Percentiles rank a stretch among this genome's conserved stretches.
These are phyloP conservation scores for Teratosphaeriaceae sp. DNA, from an alignment of 2,329 filamentous ascomycete species.

Conservation along the genomic window DNA sequence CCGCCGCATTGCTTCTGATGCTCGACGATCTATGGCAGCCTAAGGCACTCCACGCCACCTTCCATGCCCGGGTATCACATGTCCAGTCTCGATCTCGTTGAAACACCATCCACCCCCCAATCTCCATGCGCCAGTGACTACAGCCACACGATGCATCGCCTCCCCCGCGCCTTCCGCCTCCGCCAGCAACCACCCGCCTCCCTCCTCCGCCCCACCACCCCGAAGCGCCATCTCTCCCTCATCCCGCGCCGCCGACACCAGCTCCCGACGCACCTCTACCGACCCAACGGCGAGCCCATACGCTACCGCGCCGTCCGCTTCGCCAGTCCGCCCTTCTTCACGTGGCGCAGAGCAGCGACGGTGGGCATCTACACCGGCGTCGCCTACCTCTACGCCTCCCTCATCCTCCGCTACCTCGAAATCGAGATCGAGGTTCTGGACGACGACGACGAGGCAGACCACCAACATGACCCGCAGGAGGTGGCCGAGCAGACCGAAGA, in stretches of 20 bases:
- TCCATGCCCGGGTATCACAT: not conserved
- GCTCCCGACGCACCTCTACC: conserved; percentile 11
- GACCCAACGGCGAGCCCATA: conserved; percentile 17
- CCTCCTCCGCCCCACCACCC: not conserved
- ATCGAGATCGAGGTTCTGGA: conserved; percentile 25
- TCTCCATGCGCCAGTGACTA: too few relatives aligned
- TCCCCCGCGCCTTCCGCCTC: conserved; percentile 23
- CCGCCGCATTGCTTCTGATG: conserved; percentile 3
- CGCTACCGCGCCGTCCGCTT: conserved; percentile 35
- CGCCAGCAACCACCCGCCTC: conserved; percentile 19
- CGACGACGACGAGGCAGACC: conserved; percentile 16
- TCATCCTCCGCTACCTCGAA: conserved; percentile 21
- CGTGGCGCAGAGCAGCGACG: conserved; percentile 20
- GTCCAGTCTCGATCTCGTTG: too few relatives aligned
- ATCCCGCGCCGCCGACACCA: conserved; percentile 9
- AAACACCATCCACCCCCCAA: too few relatives aligned
- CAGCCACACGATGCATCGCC: conserved; percentile 21
- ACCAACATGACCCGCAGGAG: conserved; percentile 20
- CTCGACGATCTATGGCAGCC: not conserved
- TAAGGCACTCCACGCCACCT: not conserved
- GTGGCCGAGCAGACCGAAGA: conserved; percentile 18
- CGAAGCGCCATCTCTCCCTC: conserved; percentile 6
- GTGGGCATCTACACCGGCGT: conserved; percentile 18
- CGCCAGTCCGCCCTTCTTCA: conserved; percentile 28
- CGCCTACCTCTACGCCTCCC: conserved; percentile 15